phyloP scores from a whole-genome alignment of 768 basidiomycete genomes.

The Leccinellum rugosiceps region DNA sequence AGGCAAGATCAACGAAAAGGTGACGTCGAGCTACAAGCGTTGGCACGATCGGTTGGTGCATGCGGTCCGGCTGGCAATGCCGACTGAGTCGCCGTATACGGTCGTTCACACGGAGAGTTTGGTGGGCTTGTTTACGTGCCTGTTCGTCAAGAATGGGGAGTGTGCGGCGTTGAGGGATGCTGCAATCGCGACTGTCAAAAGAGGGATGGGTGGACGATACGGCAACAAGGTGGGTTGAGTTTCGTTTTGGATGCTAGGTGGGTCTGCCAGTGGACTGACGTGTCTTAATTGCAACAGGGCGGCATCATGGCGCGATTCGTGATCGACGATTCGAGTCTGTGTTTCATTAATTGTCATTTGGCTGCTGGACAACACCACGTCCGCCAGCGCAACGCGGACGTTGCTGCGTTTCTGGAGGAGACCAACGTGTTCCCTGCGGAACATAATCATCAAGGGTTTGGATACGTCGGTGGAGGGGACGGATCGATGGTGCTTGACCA shows the following conservation, averaged over 20 bases:
- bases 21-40: slow-evolving; percentile 80
- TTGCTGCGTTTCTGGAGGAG: slow-evolving; percentile 84
- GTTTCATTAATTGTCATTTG: slow-evolving; percentile 95
- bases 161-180: slow-evolving; percentile 58
- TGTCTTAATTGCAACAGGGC: slow-evolving; percentile 47
- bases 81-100: slow-evolving; percentile 69
- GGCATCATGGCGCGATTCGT: slow-evolving; percentile 88
- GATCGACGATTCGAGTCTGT: slow-evolving; percentile 88
- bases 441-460: slow-evolving; percentile 50
- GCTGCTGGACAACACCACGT: slow-evolving; percentile 91
- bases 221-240: slow-evolving; percentile 85
- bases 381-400: slow-evolving; percentile 80
- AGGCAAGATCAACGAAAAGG: slow-evolving; percentile 62
- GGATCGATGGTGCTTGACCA: slow-evolving; percentile 93
- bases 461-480: slow-evolving; percentile 88
- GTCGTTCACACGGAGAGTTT: slow-evolving; percentile 84
- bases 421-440: slow-evolving; percentile 59
- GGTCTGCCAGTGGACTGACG: background rate
- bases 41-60: slow-evolving; percentile 82
- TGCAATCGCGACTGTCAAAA: slow-evolving; percentile 79
- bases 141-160: slow-evolving; percentile 72
- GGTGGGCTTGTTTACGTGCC: slow-evolving; percentile 79
- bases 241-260: background rate
- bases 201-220: slow-evolving; percentile 89
- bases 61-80: slow-evolving; percentile 74